These are phyloP conservation scores for Cyclostephanos tholiformis DNA, from an alignment of 108 stramenopile species.

Conservation along the genomic window DNA sequence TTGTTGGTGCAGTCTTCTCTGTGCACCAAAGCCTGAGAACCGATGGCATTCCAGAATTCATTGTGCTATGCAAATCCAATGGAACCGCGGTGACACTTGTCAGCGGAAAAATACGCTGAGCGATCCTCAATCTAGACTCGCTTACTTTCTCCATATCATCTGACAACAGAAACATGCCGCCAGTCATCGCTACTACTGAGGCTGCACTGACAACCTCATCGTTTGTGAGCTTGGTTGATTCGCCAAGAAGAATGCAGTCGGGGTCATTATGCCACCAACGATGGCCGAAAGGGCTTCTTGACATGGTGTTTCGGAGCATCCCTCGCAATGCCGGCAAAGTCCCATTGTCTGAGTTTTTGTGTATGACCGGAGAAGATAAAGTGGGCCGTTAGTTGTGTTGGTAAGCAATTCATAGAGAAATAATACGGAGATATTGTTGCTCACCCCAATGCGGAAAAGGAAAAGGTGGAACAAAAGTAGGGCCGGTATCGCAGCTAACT, in stretches of 20 bases:
- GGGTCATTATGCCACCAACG: constrained; percentile 97
- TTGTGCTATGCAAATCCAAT: constrained; percentile 82
- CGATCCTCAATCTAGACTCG: constrained; percentile 60
- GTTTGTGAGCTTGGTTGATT: constrained; percentile 81
- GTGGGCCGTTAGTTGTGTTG: background rate
- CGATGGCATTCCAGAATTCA: constrained; percentile 72
- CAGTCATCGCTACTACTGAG: constrained; percentile 89
- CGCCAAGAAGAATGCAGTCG: constrained; percentile 88
- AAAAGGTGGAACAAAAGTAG: constrained; percentile 86
- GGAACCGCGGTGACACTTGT: constrained; percentile 80
- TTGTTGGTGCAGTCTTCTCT: constrained; percentile 50
- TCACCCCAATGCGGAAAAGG: constrained; percentile 83
- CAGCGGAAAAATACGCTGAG: constrained; percentile 81
- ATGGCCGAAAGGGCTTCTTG: constrained; percentile 79
- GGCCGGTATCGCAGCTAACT: constrained; percentile 90
- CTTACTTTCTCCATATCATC: constrained; percentile 88
- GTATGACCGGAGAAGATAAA: background rate
- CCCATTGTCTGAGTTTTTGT: constrained; percentile 50
- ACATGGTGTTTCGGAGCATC: constrained; percentile 91
- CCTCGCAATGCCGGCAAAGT: constrained; percentile 89
- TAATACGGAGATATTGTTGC: background rate
- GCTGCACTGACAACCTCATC: constrained; percentile 87
- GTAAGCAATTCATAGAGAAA: background rate
- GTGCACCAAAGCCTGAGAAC: constrained; percentile 83
- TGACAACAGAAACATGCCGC: constrained; percentile 88